Conservation (phyloP, 345 rosid species). For the Euphorbia tirucalli region DNA sequence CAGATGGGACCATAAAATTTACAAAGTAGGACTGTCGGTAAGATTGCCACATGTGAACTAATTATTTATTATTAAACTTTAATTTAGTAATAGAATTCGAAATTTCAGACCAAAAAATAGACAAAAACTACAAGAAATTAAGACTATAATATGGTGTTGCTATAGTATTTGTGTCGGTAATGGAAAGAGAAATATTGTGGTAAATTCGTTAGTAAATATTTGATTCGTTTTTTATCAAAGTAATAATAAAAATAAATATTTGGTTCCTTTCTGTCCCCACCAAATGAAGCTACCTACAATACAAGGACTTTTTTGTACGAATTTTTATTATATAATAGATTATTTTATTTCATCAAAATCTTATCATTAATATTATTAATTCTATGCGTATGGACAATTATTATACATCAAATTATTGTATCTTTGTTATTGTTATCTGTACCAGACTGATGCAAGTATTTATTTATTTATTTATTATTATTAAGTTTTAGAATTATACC, state of each 20-base stretch:
- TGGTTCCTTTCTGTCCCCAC: slow-evolving; percentile 10
- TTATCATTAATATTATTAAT: too few species aligned
- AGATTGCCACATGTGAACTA: neutral
- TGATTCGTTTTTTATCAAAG: too few species aligned
- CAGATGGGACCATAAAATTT: neutral
- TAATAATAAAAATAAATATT: too few species aligned
- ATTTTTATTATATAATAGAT: neutral
- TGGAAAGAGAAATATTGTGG: neutral
- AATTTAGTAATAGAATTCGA: neutral
- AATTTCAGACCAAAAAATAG: neutral
- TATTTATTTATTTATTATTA: neutral
- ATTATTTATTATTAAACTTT: neutral
- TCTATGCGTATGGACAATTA: too few species aligned
- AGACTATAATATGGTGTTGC: neutral
- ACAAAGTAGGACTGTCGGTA: neutral
- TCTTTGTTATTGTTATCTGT: too few species aligned
- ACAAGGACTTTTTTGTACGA: neutral
- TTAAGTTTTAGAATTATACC: neutral
- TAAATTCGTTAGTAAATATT: too few species aligned
- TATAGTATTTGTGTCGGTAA: slow-evolving; percentile 11
- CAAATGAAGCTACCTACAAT: neutral
- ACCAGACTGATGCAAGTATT: neutral
- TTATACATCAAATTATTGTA: too few species aligned
- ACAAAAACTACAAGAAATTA: neutral
- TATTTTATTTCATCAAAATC: too few species aligned